Evolutionary conservation across 768 basidiomycete genomes (phyloP).

Genomic region (Pisolithus albus): DNA sequence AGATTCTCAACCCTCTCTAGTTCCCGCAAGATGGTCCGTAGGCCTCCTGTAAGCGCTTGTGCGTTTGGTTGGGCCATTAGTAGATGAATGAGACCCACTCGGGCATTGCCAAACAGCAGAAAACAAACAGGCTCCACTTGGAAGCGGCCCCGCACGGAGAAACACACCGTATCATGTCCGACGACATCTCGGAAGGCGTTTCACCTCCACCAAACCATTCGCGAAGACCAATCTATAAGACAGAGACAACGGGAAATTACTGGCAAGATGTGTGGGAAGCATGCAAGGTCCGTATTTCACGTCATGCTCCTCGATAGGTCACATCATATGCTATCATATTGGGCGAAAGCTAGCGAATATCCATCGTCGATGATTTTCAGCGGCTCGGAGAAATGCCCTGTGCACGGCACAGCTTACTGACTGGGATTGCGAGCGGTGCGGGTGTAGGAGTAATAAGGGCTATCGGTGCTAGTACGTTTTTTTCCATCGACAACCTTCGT

Average conservation of each 20-base stretch:
- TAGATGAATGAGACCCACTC: too few relatives aligned
- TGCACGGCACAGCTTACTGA: slow-evolving; percentile 65
- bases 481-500: not conserved
- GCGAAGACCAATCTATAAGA: slow-evolving; percentile 14
- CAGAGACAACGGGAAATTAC: slow-evolving; percentile 26
- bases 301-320: not conserved
- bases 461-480: slow-evolving; percentile 41
- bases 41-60: too few relatives aligned
- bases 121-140: too few relatives aligned
- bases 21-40: too few relatives aligned
- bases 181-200: slow-evolving; percentile 1
- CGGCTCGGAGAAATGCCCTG: slow-evolving; percentile 68
- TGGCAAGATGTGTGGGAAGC: slow-evolving; percentile 27
- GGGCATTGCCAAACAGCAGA: too few relatives aligned
- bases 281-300: slow-evolving; percentile 20
- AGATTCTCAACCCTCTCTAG: too few relatives aligned
- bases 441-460: slow-evolving; percentile 73
- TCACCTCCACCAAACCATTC: slow-evolving; percentile 1
- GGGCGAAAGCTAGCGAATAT: slow-evolving; percentile 39
- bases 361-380: slow-evolving; percentile 44
- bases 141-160: not conserved
- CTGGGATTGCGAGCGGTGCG: slow-evolving; percentile 72
- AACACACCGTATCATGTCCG: not conserved
- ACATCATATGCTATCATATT: slow-evolving; percentile 7
- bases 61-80: too few relatives aligned